Percentiles rank a stretch among this genome's conserved stretches.
Evolutionary conservation across 2,329 filamentous ascomycete genomes (phyloP).

Genomic region (Botrytis squamosa): DNA sequence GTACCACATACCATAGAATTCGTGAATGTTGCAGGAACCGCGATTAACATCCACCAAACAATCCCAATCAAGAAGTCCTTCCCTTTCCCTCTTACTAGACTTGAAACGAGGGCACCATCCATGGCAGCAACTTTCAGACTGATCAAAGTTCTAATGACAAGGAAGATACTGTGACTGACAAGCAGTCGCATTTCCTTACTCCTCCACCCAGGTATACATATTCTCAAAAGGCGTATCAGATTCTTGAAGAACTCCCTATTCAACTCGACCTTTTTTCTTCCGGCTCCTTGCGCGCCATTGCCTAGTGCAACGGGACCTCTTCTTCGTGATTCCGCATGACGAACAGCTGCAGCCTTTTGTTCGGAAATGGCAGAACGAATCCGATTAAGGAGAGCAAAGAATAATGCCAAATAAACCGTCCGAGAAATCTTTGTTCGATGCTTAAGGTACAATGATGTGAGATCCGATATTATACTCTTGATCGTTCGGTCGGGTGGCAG

Average conservation of each 20-base stretch:
- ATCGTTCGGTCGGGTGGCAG: slow-evolving; percentile 60
- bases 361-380: slow-evolving; percentile 89
- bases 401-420: slow-evolving; percentile 77
- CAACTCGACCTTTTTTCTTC: slow-evolving; percentile 81
- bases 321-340: slow-evolving; percentile 59
- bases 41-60: slow-evolving; percentile 98
- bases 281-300: slow-evolving; percentile 38
- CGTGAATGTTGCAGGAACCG: slow-evolving; percentile 92
- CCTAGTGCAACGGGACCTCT: slow-evolving; percentile 51
- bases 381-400: slow-evolving; percentile 78
- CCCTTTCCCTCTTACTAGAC: slow-evolving; percentile 84
- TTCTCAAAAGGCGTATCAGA: slow-evolving; percentile 73
- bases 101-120: slow-evolving; percentile 91
- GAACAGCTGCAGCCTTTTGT: slow-evolving; percentile 79
- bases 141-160: slow-evolving; percentile 86
- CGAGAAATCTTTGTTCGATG: slow-evolving; percentile 82
- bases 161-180: slow-evolving; percentile 87
- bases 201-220: slow-evolving; percentile 86
- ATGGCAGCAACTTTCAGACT: slow-evolving; percentile 95
- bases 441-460: slow-evolving; percentile 71
- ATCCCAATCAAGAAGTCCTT: slow-evolving; percentile 85
- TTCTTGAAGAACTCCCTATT: slow-evolving; percentile 76
- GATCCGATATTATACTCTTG: slow-evolving; percentile 61
- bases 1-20: slow-evolving; percentile 82
- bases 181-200: slow-evolving; percentile 86